Evolutionary conservation across 2,329 filamentous ascomycete genomes (phyloP), one percentile per base, ranked within the genome.

Genomic region (Exophiala calicioides): DNA sequence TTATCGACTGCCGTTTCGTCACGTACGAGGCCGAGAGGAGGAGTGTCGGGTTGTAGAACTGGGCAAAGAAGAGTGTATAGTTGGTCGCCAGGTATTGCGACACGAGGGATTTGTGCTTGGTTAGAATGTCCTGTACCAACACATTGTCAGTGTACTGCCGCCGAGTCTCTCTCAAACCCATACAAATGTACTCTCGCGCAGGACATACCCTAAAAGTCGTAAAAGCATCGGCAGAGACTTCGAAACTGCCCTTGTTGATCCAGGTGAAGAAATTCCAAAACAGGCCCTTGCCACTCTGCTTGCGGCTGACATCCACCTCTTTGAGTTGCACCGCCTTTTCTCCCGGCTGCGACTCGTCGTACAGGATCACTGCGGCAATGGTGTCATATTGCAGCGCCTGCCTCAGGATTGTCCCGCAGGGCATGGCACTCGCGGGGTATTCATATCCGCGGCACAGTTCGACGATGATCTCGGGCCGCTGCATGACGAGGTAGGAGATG

Each of bases 231-330:
- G 93, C 91, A 60, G 90, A 90, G 57, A 97, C 88, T 73, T 98
- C 93, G 62, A 98, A 98, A 21, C 87, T 90, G 59, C 90, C 89
- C 69, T 89, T 89, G 71, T 97, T 90, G 61, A 98, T 95, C 89
- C 91, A 98, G 52, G 86, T 82, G 64, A 98, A 97, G 70, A 97
- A 97, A 35, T 81, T 85, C 93, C 93, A 98, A 66, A 98, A 96
- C 2, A 96, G 82, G 3, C 91, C 91, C 33, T 82, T 79, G 9
- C 90, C 90, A 35, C 80, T 85, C 60, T 93, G 86, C 24, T 80
- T 82, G 30, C 82, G 71, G 50, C 88, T 85, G 35, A 85, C 81
- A 60, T 93, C 86, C 53, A 96, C 87, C 16, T 81, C 84, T 40
- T 79, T 82, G 29, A 95, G 75, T 31, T 89, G 86, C 55, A 89